Evolutionary conservation across 169 alveolate species (phyloP).

Genomic region (Fabrea salina): DNA sequence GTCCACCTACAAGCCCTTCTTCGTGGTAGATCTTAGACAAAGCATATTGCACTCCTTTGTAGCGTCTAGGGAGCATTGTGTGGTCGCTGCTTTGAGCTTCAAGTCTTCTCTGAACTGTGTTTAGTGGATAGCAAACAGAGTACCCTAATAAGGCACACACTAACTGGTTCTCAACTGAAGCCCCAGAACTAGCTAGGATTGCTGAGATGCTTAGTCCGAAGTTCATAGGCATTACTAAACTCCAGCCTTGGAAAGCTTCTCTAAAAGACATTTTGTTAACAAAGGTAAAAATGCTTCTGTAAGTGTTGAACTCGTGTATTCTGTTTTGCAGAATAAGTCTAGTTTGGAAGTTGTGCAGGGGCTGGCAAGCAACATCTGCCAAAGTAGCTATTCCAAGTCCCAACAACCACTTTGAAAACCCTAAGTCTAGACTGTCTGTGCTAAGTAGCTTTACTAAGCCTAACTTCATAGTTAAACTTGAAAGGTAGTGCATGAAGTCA

Average conservation of each 20-base stretch:
- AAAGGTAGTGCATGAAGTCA: neutral
- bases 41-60: neutral
- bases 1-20: conserved; percentile 4
- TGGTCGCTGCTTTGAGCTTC: conserved; percentile 4
- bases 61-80: conserved; percentile 19
- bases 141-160: neutral
- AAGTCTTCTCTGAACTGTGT: conserved; percentile 23
- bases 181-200: neutral
- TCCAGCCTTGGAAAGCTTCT: conserved; percentile 14
- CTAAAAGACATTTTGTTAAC: neutral
- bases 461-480: neutral
- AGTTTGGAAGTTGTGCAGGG: neutral
- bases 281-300: neutral
- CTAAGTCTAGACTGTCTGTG: neutral
- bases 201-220: neutral
- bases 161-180: neutral
- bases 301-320: neutral
- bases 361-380: neutral
- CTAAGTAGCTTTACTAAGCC: neutral
- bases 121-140: neutral
- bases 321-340: conserved; percentile 20
- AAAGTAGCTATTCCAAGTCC: neutral
- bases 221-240: neutral
- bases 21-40: conserved; percentile 6
- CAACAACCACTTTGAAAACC: neutral